These are phyloP conservation scores for Willaertia magna DNA, from an alignment of 208 protist species.

Conservation along the genomic window DNA sequence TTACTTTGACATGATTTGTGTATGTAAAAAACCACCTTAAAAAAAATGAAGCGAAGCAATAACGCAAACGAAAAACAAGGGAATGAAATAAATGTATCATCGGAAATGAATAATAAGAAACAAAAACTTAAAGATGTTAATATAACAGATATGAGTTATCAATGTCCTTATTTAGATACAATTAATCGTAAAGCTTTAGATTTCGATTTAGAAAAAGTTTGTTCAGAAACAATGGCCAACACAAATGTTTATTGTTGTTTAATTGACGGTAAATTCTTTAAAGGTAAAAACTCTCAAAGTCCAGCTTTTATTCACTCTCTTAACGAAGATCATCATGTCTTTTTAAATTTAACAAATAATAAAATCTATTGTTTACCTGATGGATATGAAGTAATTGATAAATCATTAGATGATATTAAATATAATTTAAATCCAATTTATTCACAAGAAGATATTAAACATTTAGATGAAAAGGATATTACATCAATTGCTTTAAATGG, in stretches of 20 bases:
- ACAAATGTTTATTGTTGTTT: slow-evolving; percentile 77
- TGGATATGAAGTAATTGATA: slow-evolving; percentile 58
- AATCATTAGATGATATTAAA: slow-evolving; percentile 58
- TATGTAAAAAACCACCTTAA: too few species aligned
- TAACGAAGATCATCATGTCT: slow-evolving; percentile 62
- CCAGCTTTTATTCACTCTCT: slow-evolving; percentile 61
- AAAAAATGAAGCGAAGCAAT: too few species aligned
- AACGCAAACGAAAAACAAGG: too few species aligned
- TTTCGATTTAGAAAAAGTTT: slow-evolving; percentile 81
- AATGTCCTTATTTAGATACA: slow-evolving; percentile 70
- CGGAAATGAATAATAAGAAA: too few species aligned
- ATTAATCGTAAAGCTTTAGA: slow-evolving; percentile 48
- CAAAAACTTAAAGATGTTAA: too few species aligned
- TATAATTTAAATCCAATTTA: slow-evolving; percentile 43
- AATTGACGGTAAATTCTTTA: slow-evolving; percentile 74
- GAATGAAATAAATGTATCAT: too few species aligned
- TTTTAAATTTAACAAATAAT: slow-evolving; percentile 58
- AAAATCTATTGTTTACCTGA: slow-evolving; percentile 75
- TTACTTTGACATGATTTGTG: too few species aligned
- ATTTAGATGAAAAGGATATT: not conserved
- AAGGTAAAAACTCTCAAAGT: slow-evolving; percentile 48
- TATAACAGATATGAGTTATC: not conserved
- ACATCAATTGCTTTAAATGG: not conserved
- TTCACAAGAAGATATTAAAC: not conserved
- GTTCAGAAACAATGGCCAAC: slow-evolving; percentile 56